These are phyloP conservation scores for Cercospora zeina DNA, from an alignment of 2,329 filamentous ascomycete species.

Conservation along the genomic window DNA sequence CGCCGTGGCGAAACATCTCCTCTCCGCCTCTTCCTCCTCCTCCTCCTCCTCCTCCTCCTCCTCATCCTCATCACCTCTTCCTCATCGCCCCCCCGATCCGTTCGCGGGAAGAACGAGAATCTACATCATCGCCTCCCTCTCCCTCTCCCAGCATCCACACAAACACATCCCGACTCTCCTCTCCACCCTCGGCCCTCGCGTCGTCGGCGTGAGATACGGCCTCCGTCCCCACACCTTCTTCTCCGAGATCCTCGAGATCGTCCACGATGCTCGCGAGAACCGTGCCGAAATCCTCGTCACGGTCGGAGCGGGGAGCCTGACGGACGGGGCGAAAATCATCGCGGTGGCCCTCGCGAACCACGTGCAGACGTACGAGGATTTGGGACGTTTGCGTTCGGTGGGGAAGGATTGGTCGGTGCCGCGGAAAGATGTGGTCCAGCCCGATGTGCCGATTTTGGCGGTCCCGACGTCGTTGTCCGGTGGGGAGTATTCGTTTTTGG, in stretches of 20 bases:
- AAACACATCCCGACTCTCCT: constrained; percentile 47
- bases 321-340: constrained; percentile 58
- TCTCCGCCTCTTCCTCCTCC: not conserved
- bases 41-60: not conserved
- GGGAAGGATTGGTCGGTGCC: constrained; percentile 16
- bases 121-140: constrained; percentile 55
- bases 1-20: constrained; percentile 48
- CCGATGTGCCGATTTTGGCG: constrained; percentile 25
- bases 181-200: constrained; percentile 42
- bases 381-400: constrained; percentile 18
- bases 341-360: constrained; percentile 39
- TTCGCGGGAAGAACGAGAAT: constrained; percentile 38
- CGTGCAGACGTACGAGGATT: constrained; percentile 16
- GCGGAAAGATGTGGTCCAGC: constrained; percentile 12
- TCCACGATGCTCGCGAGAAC: constrained; percentile 43
- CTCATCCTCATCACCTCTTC: too few relatives aligned
- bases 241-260: constrained; percentile 54
- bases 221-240: constrained; percentile 58
- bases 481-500: constrained; percentile 43
- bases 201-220: constrained; percentile 52
- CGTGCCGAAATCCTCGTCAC: constrained; percentile 55
- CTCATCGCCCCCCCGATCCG: not conserved
- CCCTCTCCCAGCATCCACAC: constrained; percentile 51
- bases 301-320: constrained; percentile 57
- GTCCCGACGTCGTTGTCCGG: constrained; percentile 29